Evolutionary conservation across 371 early-diverging fungal genomes (phyloP), one percentile per base, ranked within the genome.

Genomic region (Mortierella sp.): DNA sequence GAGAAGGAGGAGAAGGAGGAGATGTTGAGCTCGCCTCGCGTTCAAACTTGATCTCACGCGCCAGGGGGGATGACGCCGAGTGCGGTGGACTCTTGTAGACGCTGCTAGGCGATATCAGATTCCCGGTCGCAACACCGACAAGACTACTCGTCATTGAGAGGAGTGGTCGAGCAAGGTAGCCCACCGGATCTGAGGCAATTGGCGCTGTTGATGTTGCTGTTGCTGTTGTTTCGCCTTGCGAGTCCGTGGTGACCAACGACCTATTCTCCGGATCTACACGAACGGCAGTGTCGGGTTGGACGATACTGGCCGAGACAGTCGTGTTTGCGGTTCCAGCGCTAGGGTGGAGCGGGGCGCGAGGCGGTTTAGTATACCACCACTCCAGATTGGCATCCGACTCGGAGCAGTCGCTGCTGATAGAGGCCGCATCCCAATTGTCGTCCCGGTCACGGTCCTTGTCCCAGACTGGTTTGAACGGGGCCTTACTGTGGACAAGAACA

Each of bases 341-440:
- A 1, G 83, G 44, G 28, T 72, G 76, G 8, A 75, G 57, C 0
- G 80, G 55, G 0, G 77, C 55, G 54, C 80, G 81, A 28, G 85
- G 85, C 2, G 85, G 85, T 51, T 69, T 75, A 0, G 85, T 84
- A 55, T 84, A 84, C 85, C 85, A 84, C 85, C 85, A 84, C 43
- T 84, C 85, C 24, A 73, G 31, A 24, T 71, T n/a, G 0, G 85
- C 40, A 31, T 80, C 85, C 21, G 75, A 81, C 34, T 84, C 85
- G 9, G 85, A 84, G 28, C 57, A 75, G 40, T 84, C 85, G 50
- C 85, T 84, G 28, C 75, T 81, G 24, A 81, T 40, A 16, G 85
- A 84, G n/a, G 80, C 59, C 4, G 80, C 57, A 48, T 84, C 85
- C 85, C 85, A 84, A 55, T 84, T 78, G 37, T 84, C 85, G 28